Evolutionary conservation across 129 eudicot species (phyloP), one percentile per base, ranked within the genome.

Genomic region (Saposhnikovia divaricata): DNA sequence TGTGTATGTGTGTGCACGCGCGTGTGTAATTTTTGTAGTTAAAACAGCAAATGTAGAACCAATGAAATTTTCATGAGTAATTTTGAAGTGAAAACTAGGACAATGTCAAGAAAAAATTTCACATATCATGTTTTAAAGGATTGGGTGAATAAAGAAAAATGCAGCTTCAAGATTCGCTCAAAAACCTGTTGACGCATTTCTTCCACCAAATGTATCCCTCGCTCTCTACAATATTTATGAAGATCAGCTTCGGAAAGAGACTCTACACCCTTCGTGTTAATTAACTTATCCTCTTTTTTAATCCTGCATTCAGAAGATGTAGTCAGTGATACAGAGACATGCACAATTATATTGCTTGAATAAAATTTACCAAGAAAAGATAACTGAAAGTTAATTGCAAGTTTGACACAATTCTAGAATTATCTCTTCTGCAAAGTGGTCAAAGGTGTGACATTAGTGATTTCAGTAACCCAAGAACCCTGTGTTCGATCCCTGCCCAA

Each of bases 201-300:
- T 61, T 93, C 95, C 68, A 89, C 98, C 63, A 95, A 89, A 77
- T 73, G 86, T 78, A 93, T 85, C 83, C 98, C 98, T 80, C 98
- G 85, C 61, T 93, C 97, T 82, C 97, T 86, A 79, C 98, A 93
- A 82, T 89, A 97, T 83, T 93, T 93, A 80, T 90, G 91, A 76
- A 93, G 98, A 84, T 93, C 97, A 28, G 86, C 97, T 84, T 93
- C 98, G 25, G 98, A 93, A 77, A 93, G 93, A 69, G 98, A 90
- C 81, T 91, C 97, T 78, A 93, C 87, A 40, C 98, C 97, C 87
- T 93, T 95, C n/a, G 91, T 89, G 82, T 87, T 94, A 69, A 93
- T 93, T 93, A 91, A 77, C 80, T 82, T 91, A 81, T 91, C 98
- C 82, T 93, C 98, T 6, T 85, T 83, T 86, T 93, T 91, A 23